Evolutionary conservation across 2,329 filamentous ascomycete species (phyloP), one percentile per base, ranked within the genome.

Genomic region (Penicillium aurantiogriseum): DNA sequence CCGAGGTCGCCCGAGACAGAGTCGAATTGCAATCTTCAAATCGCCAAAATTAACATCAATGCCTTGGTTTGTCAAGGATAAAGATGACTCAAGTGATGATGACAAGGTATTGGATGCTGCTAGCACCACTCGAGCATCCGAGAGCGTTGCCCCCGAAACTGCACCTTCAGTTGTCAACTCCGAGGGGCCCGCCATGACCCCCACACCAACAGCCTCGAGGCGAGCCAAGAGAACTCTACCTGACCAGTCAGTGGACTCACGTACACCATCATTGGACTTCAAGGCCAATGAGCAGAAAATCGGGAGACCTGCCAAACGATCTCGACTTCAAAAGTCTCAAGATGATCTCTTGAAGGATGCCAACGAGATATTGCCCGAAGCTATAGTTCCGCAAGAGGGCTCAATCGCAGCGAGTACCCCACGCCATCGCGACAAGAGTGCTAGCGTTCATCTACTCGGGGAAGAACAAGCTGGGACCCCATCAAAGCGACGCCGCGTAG

Each of bases 21-120:
- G 74, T 43, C 69, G 72, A n/a, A 66, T 78, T 49, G 75, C 72
- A 4, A 66, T 77, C 5, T 75, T 78, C 57, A 77, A 72, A 61
- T 73, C 71, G 0, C 51, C 69, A 7, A 69, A 66, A 27, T 46
- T 77, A 25, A 48, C 56, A 27, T 62, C 69, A 17, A 50, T 79
- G 11, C 66, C 71, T 11, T 77, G 75, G 75, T 77, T 77, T 45
- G 39, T 60, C 11, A 52, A 64, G 23, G 62, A 63, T 2, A 13
- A 54, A 5, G 46, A 58, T 19, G 56, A 62, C 23, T 54, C 58
- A 4, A 36, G 29, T 25, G 53, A 60, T 15, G 42, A 50, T 15
- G 45, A 59, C 27, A 46, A 49, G 19, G 17, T 19, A 7, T 15
- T 11, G 5, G 39, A 23, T 35, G 29, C 38, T 38, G 17, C 11